Evolutionary conservation across 306 rosid species (phyloP), one percentile per base, ranked within the genome.

Genomic region (Purshia tridentata): DNA sequence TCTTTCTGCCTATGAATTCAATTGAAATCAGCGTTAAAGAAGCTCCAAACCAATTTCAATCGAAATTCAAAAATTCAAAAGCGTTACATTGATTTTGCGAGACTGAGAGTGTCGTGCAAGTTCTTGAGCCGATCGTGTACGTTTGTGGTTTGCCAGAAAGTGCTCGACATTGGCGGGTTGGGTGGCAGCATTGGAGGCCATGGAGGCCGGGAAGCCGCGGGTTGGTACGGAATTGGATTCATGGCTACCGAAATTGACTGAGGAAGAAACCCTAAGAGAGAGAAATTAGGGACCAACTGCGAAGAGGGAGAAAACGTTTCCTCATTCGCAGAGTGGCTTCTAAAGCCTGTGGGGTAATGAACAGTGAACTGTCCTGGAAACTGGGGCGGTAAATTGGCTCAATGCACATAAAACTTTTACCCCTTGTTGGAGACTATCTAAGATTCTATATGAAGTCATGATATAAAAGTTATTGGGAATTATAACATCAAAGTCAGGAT

Each of bases 131-230:
- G 81, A 48, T 79, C 85, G 1, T 61, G 60, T 13, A 91, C 88
- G 51, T 84, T 93, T n/a, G 58, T 54, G 62, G 73, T 84, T 61
- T 82, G 71, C 98, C 98, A 93, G 78, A 90, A 90, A 63, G 89
- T 62, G 73, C 78, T 67, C 18, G 98, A 81, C 62, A 71, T 71
- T 14, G 89, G 90, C 13, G 48, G 86, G 73, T 78, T 78, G 9
- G 89, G 85, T 0, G 89, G 89, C 45, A 85, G 53, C 73, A 78
- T 63, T 2, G 85, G 86, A 75, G 86, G 76, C 84, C 85, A 82
- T 2, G 77, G 83, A 47, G 80, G 76, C 18, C 58, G 69, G n/a
- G 70, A 13, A 35, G 78, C 77, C 2, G 62, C 42, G 10, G 83
- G 77, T 12, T 83, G 96, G 63, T 84, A 88, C 22, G 66, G 86